Conservation (phyloP, 2,329 filamentous ascomycete species). For the Chrysoporthe cubensis region DNA sequence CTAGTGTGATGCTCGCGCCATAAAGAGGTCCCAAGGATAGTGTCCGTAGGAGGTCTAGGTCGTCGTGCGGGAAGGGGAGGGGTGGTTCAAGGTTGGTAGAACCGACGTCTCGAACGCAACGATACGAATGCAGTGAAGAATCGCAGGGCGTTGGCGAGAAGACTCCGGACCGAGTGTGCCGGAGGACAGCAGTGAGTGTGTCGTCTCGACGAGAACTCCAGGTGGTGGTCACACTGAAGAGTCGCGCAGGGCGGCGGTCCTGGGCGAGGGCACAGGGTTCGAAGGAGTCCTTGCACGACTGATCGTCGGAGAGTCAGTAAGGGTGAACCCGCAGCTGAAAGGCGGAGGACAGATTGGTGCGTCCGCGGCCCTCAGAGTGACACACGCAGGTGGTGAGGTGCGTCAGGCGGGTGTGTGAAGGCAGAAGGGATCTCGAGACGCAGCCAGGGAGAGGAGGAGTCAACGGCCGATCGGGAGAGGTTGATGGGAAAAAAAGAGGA, state of each 20-base stretch:
- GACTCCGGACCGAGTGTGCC: not conserved
- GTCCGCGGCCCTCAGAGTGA: conserved; percentile 24
- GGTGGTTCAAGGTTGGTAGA: conserved; percentile 4
- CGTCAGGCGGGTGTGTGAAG: conserved; percentile 17
- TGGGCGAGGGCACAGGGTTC: conserved; percentile 10
- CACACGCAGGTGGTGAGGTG: conserved; percentile 20
- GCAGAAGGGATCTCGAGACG: conserved; percentile 14
- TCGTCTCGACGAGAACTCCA: not conserved
- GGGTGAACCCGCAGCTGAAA: conserved; percentile 13
- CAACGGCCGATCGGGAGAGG: conserved; percentile 5
- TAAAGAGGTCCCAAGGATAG: conserved; percentile 33
- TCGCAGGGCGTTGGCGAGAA: conserved; percentile 11
- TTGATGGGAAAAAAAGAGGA: not conserved
- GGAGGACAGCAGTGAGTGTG: not conserved
- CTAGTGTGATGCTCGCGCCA: conserved; percentile 45
- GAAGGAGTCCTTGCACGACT: conserved; percentile 24
- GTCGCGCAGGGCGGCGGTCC: not conserved
- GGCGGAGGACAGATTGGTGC: conserved; percentile 7
- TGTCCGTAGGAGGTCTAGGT: conserved; percentile 12
- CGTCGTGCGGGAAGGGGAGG: not conserved
- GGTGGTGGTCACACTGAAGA: not conserved
- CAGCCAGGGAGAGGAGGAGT: conserved; percentile 7
- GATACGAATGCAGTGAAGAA: conserved; percentile 12
- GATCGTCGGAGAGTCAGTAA: conserved; percentile 21
- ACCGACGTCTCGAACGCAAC: conserved; percentile 10